Base-by-base conservation (phyloP, 2,329 filamentous ascomycete species). In the Ascosphaera pollenicola region DNA sequence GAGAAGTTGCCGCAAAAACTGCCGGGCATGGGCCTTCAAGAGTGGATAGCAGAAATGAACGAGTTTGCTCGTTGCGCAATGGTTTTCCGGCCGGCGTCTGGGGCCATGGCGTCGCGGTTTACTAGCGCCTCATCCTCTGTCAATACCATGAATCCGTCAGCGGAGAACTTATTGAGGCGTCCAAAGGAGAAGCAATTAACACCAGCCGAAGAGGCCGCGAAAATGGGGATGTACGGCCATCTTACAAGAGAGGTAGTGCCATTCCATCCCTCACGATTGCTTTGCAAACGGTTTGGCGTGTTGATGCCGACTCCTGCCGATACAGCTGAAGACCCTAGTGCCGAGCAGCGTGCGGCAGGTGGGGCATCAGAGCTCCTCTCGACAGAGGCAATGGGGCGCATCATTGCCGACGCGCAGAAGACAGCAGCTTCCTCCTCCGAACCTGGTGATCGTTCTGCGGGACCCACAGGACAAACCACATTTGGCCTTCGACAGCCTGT, bases 251-350 rank as follows among this genome's bases (percentile, higher is more conserved):
- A 67, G 17, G 64, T 67, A 0, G 56, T 70, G 6, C 69, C 75
- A 3, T 95, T 93, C 56, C 76, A 75, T 48, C 89, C 89, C 1
- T 76, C 78, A 1, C 67, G 84, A 40, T 59, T 98, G 32, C 59
- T 95, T n/a, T 95, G 87, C 60, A 98, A 95, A 55, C 69, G 89
- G 7, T 93, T 98, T 59, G 84, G 84, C 48, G 78, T 95, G n/a
- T 73, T 68, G 43, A 71, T 78, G 7, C 83, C 85, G 0, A 66
- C 69, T 8, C 68, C 70, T 48, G 58, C 65, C 26, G 68, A 75
- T 34, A 55, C 64, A 0, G 60, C 55, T 13, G 53, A 55, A 40
- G 54, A 50, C 15, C 44, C 51, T 8, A 52, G 62, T 54, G 47
- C 57, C 44, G 37, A 18, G 39, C 38, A 18, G 43, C 28, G 28